Evolutionary conservation across 164 flowering plant genomes (phyloP), one percentile per base, ranked within the genome.

Genomic region (Saururus chinensis): DNA sequence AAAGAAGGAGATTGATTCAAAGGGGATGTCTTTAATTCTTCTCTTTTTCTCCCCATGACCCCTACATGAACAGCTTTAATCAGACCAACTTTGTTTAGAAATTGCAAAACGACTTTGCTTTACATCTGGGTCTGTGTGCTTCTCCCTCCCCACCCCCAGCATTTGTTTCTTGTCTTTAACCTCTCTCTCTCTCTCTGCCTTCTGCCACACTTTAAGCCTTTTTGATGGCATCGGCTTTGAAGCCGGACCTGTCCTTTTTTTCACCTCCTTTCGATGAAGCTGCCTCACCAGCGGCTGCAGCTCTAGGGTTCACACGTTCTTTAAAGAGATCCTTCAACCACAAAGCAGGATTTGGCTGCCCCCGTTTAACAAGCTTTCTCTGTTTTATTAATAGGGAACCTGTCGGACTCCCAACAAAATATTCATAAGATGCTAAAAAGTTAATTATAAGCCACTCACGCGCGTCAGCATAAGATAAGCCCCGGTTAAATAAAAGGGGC

Each of bases 41-140:
- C 14, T 45, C 49, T 45, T 45, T 45, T 12, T 45, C 53, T 49
- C 37, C 37, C 63, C 53, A 48, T 7, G 12, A 53, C 8, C 24
- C 65, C 57, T 40, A 62, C 65, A 62, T 52, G 37, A 26, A 57
- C 25, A 40, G 51, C 65, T 53, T 53, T 62, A 62, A 40, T 40
- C 37, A 62, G 65, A 62, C 65, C 58, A 40, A 17, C 58, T 62
- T 62, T 53, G 58, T 17, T 41, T 4, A 62, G 17, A 62, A 62
- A 40, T 35, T 12, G 17, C 23, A 55, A 25, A 20, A 8, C 30
- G 9, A 26, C 42, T 19, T 35, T 57, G 41, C n/a, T 49, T 22
- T 40, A 12, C 65, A 45, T 45, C 30, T 51, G 41, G 64, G 19
- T 56, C 35, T 56, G 26, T 51, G 56, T 61, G 64, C 51, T 60